Conservation (phyloP, 1,284 basidiomycete genomes). For the Ceratobasidium theobromae region DNA sequence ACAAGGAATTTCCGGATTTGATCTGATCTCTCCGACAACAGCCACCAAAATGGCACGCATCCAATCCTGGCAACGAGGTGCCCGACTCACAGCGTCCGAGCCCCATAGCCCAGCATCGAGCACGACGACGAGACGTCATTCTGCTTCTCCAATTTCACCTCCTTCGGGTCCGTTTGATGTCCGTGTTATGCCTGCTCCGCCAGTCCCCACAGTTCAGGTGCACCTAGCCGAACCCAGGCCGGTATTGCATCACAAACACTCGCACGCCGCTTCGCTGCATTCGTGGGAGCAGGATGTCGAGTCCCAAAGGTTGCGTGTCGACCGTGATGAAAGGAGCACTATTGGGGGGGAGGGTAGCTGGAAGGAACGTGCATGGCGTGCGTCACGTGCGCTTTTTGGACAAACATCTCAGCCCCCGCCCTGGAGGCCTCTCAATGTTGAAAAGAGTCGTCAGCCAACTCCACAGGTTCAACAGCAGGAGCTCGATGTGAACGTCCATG, state of each 20-base stretch:
- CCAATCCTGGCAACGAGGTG: conserved; percentile 22
- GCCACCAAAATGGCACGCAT: conserved; percentile 2
- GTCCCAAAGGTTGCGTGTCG: conserved; percentile 13
- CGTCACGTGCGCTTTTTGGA: conserved; percentile 26
- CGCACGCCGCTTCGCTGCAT: conserved; percentile 20
- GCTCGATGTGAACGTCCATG: conserved; percentile 2
- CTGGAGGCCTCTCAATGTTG: conserved; percentile 23
- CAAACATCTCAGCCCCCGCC: neutral
- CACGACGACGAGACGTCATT: conserved; percentile 4
- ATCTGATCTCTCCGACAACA: conserved; percentile 6
- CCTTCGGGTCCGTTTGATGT: conserved; percentile 5
- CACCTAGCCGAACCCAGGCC: conserved; percentile 25
- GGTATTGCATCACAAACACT: conserved; percentile 11
- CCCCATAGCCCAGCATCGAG: conserved; percentile 3
- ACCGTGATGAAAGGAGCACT: conserved; percentile 12
- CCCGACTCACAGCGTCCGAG: conserved; percentile 10
- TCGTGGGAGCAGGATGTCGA: conserved; percentile 28
- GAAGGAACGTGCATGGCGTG: conserved; percentile 13
- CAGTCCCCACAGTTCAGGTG: conserved; percentile 25
- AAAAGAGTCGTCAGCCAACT: neutral
- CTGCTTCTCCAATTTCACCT: neutral
- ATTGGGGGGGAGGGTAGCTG: neutral
- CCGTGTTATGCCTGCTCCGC: conserved; percentile 21
- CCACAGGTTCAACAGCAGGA: neutral
- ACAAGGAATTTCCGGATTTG: neutral